Evolutionary conservation across 306 rosid species (phyloP), one percentile per base, ranked within the genome.

Genomic region (Quercus robur): DNA sequence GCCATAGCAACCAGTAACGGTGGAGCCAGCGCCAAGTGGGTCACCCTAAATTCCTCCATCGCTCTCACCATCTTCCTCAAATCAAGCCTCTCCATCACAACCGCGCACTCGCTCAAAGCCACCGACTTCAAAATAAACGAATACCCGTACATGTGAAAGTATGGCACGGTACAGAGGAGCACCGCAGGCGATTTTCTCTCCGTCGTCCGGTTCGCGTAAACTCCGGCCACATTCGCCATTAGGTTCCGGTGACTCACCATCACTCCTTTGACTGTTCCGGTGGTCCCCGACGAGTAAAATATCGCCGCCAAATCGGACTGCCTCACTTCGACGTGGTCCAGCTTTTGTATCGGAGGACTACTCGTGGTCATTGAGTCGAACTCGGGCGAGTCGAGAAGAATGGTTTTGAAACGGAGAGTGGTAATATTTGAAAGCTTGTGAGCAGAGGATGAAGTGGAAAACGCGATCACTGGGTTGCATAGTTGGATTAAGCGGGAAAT

Each of bases 231-330:
- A 0, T 9, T 0, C 2, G 87, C 85, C 0, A 68, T 86, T 46
- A 90, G 46, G 71, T 88, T 90, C 70, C 89, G 85, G 57, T 90
- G 91, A 18, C 88, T 90, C 3, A 81, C 23, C 85, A 82, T 79
- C 31, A 86, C 94, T 0, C 94, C 94, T 64, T 90, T 90, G 17
- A 85, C 77, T 31, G 44, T 86, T 28, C 94, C 94, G 0, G 94
- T 90, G 5, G 90, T 90, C 52, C 94, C 91, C 0, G 91, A 90
- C 9, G 94, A 90, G 85, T 86, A 90, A 20, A 88, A 38, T 63
- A 90, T 74, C 44, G 77, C 82, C 1, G 94, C 91, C 79, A 83
- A 55, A 49, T 90, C 91, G 3, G 86, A 88, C 21, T 90, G 91
- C 6, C 44, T 83, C 78, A 90, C 87, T 21, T 75, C 83, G 8